phyloP scores from a whole-genome alignment of 192 early-diverging fungal species.

The Jimgerdemannia flammicorona region DNA sequence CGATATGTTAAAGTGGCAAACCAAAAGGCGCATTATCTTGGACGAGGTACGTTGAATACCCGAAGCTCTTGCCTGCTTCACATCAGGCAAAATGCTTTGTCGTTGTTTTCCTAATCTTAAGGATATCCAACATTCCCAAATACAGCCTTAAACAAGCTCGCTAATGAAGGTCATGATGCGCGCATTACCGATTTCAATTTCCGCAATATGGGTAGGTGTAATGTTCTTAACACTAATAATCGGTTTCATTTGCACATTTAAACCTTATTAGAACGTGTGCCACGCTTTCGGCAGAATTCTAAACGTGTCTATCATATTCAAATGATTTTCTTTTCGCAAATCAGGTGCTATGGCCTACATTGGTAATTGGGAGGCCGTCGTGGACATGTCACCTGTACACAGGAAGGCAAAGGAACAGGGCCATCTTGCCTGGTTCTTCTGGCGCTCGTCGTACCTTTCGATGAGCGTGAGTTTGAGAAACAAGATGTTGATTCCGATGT shows the following conservation, averaged over 20 bases:
- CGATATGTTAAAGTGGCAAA: conserved; percentile 47
- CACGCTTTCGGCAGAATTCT: no score
- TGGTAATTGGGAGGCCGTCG: conserved; percentile 52
- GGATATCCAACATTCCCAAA: background rate
- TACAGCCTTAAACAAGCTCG: conserved; percentile 22
- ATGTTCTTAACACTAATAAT: no score
- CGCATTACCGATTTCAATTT: conserved; percentile 49
- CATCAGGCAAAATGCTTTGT: conserved; percentile 1
- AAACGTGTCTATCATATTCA: no score
- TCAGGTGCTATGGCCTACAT: conserved; percentile 69
- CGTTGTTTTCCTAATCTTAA: no score
- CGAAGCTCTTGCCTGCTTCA: background rate
- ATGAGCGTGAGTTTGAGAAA: conserved; percentile 64
- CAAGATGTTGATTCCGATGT: conserved; percentile 71
- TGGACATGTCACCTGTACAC: conserved; percentile 52
- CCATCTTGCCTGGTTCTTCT: conserved; percentile 56
- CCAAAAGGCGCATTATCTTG: conserved; percentile 67
- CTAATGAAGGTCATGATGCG: conserved; percentile 16
- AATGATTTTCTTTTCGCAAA: conserved; percentile 19
- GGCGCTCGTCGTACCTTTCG: conserved; percentile 71
- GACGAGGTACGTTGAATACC: conserved; percentile 36
- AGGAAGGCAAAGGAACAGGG: conserved; percentile 46
- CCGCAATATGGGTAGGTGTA: conserved; percentile 4
- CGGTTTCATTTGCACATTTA: no score
- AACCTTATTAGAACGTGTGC: no score